A percentile compares a stretch with the other conserved stretches of the same genome.
phyloP scores from a whole-genome alignment of 495 filamentous ascomycete species.

The Annulohypoxylon stygium region DNA sequence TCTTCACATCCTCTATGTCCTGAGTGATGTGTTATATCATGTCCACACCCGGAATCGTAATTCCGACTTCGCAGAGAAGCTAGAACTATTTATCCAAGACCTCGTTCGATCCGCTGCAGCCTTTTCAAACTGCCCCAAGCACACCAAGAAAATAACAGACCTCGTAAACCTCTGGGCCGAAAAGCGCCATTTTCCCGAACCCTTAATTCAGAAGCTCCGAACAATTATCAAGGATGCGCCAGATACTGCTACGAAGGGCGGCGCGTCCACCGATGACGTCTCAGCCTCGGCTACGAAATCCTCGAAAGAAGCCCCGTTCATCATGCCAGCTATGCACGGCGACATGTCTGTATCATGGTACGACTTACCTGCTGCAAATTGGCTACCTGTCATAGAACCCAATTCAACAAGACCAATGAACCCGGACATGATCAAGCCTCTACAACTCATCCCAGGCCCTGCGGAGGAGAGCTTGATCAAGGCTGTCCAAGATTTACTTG shows the following conservation, averaged over 20 bases:
- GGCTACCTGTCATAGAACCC: slow-evolving; percentile 81
- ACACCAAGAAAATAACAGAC: slow-evolving; percentile 72
- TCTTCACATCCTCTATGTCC: slow-evolving; percentile 83
- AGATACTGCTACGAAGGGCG: slow-evolving; percentile 29
- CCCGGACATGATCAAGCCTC: slow-evolving; percentile 75
- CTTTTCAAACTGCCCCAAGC: slow-evolving; percentile 74
- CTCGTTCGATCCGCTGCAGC: slow-evolving; percentile 73
- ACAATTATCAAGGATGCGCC: slow-evolving; percentile 66
- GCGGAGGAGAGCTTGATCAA: slow-evolving; percentile 73
- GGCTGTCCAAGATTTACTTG: slow-evolving; percentile 76
- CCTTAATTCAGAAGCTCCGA: slow-evolving; percentile 71
- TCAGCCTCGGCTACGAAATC: slow-evolving; percentile 46
- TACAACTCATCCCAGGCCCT: slow-evolving; percentile 79
- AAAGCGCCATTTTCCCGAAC: slow-evolving; percentile 72
- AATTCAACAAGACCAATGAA: slow-evolving; percentile 81
- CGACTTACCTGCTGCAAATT: slow-evolving; percentile 86
- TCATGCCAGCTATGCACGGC: slow-evolving; percentile 82
- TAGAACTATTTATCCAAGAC: slow-evolving; percentile 72
- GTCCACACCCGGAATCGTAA: slow-evolving; percentile 71
- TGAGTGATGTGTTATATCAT: slow-evolving; percentile 88
- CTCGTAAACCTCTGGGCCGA: slow-evolving; percentile 82
- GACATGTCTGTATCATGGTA: slow-evolving; percentile 82
- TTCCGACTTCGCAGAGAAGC: slow-evolving; percentile 67
- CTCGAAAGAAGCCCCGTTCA: slow-evolving; percentile 69
- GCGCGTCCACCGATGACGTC: slow-evolving; percentile 34